Percentiles rank a stretch among this genome's conserved stretches.
phyloP scores from a whole-genome alignment of 495 filamentous ascomycete genomes.

The Daldinia childiae region DNA sequence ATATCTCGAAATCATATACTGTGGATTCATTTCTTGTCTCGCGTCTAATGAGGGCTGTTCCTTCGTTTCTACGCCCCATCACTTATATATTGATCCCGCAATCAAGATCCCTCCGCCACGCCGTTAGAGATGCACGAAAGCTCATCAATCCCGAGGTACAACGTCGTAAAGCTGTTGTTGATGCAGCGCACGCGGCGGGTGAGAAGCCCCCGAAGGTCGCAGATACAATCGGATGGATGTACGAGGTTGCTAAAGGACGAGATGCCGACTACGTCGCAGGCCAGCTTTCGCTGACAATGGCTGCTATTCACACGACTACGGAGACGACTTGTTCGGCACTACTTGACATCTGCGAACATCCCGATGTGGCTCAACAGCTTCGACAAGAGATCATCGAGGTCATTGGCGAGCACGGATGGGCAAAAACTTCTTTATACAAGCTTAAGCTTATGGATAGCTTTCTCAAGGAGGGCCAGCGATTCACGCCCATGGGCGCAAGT shows the following conservation, averaged over 20 bases:
- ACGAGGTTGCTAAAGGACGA: conserved; percentile 41
- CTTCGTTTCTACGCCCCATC: conserved; percentile 50
- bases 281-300: conserved; percentile 47
- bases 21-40: conserved; percentile 48
- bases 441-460: conserved; percentile 63
- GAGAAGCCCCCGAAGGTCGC: conserved; percentile 46
- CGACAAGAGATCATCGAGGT: conserved; percentile 54
- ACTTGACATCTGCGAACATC: conserved; percentile 52
- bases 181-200: conserved; percentile 40
- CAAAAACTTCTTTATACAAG: conserved; percentile 60
- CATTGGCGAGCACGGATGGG: conserved; percentile 49
- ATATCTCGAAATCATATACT: conserved; percentile 55
- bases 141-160: conserved; percentile 50
- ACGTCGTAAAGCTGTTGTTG: conserved; percentile 41
- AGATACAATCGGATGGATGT: conserved; percentile 52
- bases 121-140: conserved; percentile 45
- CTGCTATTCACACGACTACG: conserved; percentile 52
- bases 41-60: conserved; percentile 47
- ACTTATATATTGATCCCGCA: conserved; percentile 48
- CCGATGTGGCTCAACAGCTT: conserved; percentile 51
- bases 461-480: conserved; percentile 55
- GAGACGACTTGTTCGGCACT: conserved; percentile 50
- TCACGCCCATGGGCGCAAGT: conserved; percentile 50
- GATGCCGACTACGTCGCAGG: conserved; percentile 44
- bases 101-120: conserved; percentile 35